Evolutionary conservation across 2,329 filamentous ascomycete species (phyloP).

Genomic region (Aspergillus quadricinctus): DNA sequence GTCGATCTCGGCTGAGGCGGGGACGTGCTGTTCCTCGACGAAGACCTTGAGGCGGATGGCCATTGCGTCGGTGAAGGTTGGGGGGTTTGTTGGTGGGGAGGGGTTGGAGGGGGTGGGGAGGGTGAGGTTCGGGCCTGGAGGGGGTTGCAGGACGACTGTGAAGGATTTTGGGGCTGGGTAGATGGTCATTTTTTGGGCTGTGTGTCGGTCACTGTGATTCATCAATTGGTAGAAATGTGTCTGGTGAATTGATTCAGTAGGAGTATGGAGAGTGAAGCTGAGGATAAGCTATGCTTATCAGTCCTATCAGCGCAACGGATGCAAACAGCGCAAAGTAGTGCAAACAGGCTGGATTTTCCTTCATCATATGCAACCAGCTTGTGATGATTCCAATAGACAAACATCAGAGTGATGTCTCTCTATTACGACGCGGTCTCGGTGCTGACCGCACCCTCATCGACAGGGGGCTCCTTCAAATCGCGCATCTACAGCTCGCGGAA

Average conservation of each 20-base stretch:
- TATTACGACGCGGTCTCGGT: conserved; percentile 87
- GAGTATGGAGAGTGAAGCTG: too few relatives aligned
- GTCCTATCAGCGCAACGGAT: not conserved
- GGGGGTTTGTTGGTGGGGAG: conserved; percentile 36
- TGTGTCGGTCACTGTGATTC: too few relatives aligned
- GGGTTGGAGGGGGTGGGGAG: conserved; percentile 23
- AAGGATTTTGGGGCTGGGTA: not conserved
- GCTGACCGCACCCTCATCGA: conserved; percentile 58
- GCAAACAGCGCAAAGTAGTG: not conserved
- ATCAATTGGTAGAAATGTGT: not conserved
- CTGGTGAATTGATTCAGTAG: not conserved
- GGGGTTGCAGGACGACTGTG: conserved; percentile 20
- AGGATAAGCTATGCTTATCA: not conserved
- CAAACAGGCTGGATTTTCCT: not conserved
- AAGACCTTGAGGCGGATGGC: conserved; percentile 55
- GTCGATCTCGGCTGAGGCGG: conserved; percentile 70
- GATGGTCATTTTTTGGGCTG: conserved; percentile 5
- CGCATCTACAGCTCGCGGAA: conserved; percentile 70
- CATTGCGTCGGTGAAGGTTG: conserved; percentile 58
- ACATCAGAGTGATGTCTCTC: conserved; percentile 68
- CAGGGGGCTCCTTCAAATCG: conserved; percentile 81
- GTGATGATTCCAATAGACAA: not conserved
- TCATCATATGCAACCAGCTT: not conserved
- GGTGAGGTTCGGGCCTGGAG: conserved; percentile 18
- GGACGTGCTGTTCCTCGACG: conserved; percentile 53